Evolutionary conservation across 164 flowering plant genomes (phyloP).

Genomic region (Chloranthus sessilifolius): DNA sequence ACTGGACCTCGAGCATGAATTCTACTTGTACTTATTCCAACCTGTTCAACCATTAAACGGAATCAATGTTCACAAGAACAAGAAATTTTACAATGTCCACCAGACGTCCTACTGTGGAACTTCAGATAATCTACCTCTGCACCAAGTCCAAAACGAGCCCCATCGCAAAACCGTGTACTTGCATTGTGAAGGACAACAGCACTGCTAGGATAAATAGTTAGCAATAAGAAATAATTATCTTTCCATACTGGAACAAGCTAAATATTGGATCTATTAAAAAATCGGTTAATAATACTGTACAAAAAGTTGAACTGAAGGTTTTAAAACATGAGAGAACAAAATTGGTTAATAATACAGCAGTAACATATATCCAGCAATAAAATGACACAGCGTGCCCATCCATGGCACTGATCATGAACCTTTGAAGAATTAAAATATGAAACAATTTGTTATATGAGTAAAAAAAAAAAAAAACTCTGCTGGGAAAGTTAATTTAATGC

Average conservation of each 20-base stretch:
- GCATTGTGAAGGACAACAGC: constrained; percentile 99
- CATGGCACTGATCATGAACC: no score
- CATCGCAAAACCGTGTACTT: constrained; percentile 96
- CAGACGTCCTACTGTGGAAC: not conserved
- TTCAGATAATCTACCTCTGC: constrained; percentile 66
- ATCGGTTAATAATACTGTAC: no score
- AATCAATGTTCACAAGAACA: constrained; percentile 5
- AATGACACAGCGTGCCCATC: no score
- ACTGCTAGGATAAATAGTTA: constrained; percentile 36
- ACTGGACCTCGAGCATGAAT: constrained; percentile 99
- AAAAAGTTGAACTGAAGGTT: no score
- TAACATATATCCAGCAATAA: no score
- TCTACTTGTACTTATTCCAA: constrained; percentile 94
- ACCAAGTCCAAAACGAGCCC: constrained; percentile 95
- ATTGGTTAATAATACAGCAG: no score
- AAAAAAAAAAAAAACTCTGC: no score
- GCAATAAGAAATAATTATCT: not conserved
- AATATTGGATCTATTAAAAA: no score
- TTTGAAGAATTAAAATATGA: no score
- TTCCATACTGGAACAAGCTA: not conserved
- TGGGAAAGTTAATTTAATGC: no score
- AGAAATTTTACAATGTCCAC: not conserved
- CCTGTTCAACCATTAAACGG: constrained; percentile 36
- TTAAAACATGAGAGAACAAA: no score
- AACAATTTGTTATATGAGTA: no score